Percentiles rank a stretch among this genome's conserved stretches.
Conservation (phyloP, 768 basidiomycete genomes). For the Mycena maculata region DNA sequence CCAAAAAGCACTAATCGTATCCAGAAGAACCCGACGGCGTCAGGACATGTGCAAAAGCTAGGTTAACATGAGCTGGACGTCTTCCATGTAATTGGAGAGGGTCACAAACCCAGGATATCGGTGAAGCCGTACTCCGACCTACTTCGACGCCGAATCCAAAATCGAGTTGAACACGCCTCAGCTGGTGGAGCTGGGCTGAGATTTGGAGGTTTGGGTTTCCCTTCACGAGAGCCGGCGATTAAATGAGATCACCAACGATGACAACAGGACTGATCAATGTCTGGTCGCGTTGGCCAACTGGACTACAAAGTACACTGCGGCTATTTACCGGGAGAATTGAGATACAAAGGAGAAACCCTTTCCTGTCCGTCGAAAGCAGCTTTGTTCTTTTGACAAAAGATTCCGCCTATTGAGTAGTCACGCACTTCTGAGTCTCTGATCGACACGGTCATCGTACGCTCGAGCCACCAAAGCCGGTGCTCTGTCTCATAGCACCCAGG, state of each 20-base stretch:
- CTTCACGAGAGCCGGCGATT: too few relatives aligned
- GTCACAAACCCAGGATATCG: conserved; percentile 55
- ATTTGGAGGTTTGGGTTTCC: too few relatives aligned
- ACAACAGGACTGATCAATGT: too few relatives aligned
- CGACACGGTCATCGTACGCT: conserved; percentile 65
- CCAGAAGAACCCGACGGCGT: conserved; percentile 62
- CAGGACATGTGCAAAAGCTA: conserved; percentile 63
- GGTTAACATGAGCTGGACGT: neutral
- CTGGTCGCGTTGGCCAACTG: conserved; percentile 9
- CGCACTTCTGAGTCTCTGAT: conserved; percentile 18
- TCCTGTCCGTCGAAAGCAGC: too few relatives aligned
- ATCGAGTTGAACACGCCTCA: too few relatives aligned
- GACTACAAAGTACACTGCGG: conserved; percentile 26
- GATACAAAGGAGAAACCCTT: neutral
- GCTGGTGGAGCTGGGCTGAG: too few relatives aligned
- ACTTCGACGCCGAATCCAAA: conserved; percentile 53
- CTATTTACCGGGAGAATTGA: conserved; percentile 34
- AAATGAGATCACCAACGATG: too few relatives aligned
- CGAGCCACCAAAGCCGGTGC: conserved; percentile 86
- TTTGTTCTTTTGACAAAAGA: too few relatives aligned
- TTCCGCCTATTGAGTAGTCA: too few relatives aligned
- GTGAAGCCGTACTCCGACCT: conserved; percentile 60
- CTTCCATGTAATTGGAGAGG: neutral
- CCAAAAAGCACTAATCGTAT: conserved; percentile 53
- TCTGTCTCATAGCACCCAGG: conserved; percentile 77